Base-by-base conservation (phyloP, 2,329 filamentous ascomycete genomes). In the Apiospora sp. region DNA sequence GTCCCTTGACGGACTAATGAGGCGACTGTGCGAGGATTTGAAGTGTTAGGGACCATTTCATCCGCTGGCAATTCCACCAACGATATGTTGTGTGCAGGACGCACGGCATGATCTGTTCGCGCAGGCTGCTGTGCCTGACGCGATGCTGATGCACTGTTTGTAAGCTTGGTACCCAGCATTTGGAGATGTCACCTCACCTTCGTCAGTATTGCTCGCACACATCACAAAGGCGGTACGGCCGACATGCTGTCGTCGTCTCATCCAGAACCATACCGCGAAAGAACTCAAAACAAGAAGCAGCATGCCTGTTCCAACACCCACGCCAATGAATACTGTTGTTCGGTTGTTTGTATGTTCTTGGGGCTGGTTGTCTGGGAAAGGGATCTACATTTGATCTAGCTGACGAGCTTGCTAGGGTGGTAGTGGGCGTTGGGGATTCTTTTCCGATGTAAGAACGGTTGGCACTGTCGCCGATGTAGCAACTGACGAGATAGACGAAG, bases 401-500 rank as follows among this genome's bases (percentile, higher is more conserved):
- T 51, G n/a, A 51, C 49, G 49, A 24, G 49, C 49, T 51, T 51
- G n/a, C 8, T 51, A 51, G n/a, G n/a, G 49, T 51, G 8, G n/a
- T 51, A 51, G n/a, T 51, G 13, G n/a, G 49, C 49, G 49, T 51
- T 51, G n/a, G n/a, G n/a, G 49, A 51, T 27, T 51, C 49, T 51
- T 51, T 51, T 51, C 49, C 49, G 49, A 27, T 51, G n/a, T 51
- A 51, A 24, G 4, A 24, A 51, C n/a, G n/a, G 49, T 13, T 24
- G n/a, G 10, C 49, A 51, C n/a, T 51, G 49, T 51, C 49, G 49
- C 49, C n/a, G 49, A 27, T 51, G n/a, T 51, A 51, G n/a, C 7
- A 51, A 51, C n/a, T 51, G n/a, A 51, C 49, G 49, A 51, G n/a
- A 51, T 51, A 51, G n/a, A 51, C 49, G 49, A 51, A 51, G n/a